Evolutionary conservation across 2,329 filamentous ascomycete species (phyloP), one percentile per base, ranked within the genome.

Genomic region (Gaeumannomyces tritici): DNA sequence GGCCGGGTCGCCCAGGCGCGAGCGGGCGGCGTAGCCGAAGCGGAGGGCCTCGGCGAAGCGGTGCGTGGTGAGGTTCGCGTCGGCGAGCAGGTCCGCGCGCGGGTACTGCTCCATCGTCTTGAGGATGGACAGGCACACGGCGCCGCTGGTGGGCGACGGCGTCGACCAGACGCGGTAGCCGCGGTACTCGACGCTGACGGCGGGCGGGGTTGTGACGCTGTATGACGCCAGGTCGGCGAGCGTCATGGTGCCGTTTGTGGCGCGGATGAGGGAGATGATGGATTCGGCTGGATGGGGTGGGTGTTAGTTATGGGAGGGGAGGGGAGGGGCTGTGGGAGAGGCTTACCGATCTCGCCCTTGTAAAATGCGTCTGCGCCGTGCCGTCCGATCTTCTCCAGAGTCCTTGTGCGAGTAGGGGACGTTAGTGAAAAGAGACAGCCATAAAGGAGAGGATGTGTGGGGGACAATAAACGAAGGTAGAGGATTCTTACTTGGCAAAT

Each of bases 41-140:
- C 91, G 84, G 77, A 96, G 91, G 15, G 92, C 89, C 78, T 98
- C 95, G 70, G 91, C 86, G 66, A 96, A 82, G 18, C 90, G 85
- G 74, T 98, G 95, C 0, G 88, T 88, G 51, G 87, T 91, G 0
- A 96, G 76, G 67, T 91, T 87, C 26, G 74, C 73, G 56, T 83
- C 76, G 26, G 60, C 57, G 21, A 13, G 73, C 64, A 79, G 71
- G 64, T 85, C 86, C 29, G 86, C 77, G 51, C 77, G 73, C 4
- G 80, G 75, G 73, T 89, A 96, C 24, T 90, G 89, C 73, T 93
- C 88, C 73, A 97, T 82, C 35, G 88, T 91, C 71, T 96, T 96
- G 70, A 98, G 79, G 3, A 88, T 86, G 62, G 84, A 86, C 68
- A 96, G 78, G 5, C 85, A 86, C 1, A 97, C 86, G 57, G 84